phyloP scores from a whole-genome alignment of 106 monocot genomes.

The Allium sativum region DNA sequence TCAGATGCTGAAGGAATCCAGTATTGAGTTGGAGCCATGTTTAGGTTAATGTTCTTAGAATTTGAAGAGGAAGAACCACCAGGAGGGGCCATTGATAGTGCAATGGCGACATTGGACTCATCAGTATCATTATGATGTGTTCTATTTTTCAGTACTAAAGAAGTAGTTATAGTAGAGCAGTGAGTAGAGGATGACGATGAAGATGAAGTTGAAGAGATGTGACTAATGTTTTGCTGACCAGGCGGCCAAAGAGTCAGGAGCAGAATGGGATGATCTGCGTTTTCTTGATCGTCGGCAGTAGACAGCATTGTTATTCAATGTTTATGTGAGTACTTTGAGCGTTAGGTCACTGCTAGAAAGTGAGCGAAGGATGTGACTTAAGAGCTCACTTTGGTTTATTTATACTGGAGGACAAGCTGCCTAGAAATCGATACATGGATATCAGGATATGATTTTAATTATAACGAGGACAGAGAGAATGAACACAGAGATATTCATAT shows the following conservation, averaged over 20 bases:
- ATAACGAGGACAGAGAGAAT: too few relatives aligned
- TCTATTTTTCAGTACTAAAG: background rate
- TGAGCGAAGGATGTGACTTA: background rate
- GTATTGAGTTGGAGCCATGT: slow-evolving; percentile 35
- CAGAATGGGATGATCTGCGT: slow-evolving; percentile 37
- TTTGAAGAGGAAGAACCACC: background rate
- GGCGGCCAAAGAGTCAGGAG: slow-evolving; percentile 49
- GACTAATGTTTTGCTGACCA: slow-evolving; percentile 19
- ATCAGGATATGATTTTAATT: too few relatives aligned
- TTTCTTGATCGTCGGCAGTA: background rate
- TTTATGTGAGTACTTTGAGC: slow-evolving; percentile 1
- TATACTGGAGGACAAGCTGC: too few relatives aligned
- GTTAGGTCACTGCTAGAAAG: background rate
- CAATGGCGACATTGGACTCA: slow-evolving; percentile 19
- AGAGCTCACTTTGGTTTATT: too few relatives aligned
- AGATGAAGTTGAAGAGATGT: background rate
- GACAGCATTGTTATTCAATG: too few relatives aligned
- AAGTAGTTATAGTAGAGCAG: background rate
- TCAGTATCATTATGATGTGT: background rate
- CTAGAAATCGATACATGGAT: too few relatives aligned
- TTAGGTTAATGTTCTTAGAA: background rate
- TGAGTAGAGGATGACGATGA: background rate
- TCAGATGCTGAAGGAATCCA: slow-evolving; percentile 81
- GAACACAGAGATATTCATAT: too few relatives aligned
- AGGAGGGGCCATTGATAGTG: slow-evolving; percentile 54